Conservation (phyloP, 768 basidiomycete species). For the Podaxis sp. region DNA sequence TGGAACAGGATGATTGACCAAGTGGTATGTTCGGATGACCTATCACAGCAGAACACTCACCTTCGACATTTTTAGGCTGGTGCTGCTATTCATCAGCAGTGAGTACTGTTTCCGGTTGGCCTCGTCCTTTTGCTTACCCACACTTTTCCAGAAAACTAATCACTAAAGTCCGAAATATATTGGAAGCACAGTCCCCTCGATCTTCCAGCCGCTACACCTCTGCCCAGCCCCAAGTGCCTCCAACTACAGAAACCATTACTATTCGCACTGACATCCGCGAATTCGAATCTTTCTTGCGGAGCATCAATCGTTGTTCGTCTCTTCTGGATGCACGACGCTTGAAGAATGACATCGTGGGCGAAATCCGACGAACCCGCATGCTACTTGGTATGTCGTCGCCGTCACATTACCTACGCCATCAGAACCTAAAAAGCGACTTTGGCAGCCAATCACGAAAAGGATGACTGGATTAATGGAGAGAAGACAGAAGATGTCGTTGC, state of each 20-base stretch:
- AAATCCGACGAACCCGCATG: conserved; percentile 79
- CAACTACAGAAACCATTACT: conserved; percentile 71
- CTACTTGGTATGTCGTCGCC: conserved; percentile 54
- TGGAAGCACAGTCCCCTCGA: conserved; percentile 76
- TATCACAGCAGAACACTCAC: background rate
- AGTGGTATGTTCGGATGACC: conserved; percentile 56
- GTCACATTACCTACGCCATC: background rate
- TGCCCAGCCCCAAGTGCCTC: conserved; percentile 32
- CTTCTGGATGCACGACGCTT: conserved; percentile 86
- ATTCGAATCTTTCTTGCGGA: conserved; percentile 89
- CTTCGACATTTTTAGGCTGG: conserved; percentile 37
- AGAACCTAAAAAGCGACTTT: background rate
- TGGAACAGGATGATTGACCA: conserved; percentile 95
- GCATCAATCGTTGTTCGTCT: conserved; percentile 79
- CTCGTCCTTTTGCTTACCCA: conserved; percentile 10
- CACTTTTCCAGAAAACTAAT: conserved; percentile 67
- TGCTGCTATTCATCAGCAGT: conserved; percentile 54
- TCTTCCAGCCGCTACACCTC: conserved; percentile 39
- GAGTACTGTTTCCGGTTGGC: conserved; percentile 14
- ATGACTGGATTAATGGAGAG: conserved; percentile 86
- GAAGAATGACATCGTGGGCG: conserved; percentile 91
- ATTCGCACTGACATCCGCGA: conserved; percentile 78
- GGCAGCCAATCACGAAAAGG: conserved; percentile 80
- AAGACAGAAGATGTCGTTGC: conserved; percentile 83
- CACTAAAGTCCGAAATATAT: conserved; percentile 80